Evolutionary conservation across 202 grass and related monocot species (phyloP), one percentile per base, ranked within the genome.

Genomic region (Cymbopogon flexuosus): DNA sequence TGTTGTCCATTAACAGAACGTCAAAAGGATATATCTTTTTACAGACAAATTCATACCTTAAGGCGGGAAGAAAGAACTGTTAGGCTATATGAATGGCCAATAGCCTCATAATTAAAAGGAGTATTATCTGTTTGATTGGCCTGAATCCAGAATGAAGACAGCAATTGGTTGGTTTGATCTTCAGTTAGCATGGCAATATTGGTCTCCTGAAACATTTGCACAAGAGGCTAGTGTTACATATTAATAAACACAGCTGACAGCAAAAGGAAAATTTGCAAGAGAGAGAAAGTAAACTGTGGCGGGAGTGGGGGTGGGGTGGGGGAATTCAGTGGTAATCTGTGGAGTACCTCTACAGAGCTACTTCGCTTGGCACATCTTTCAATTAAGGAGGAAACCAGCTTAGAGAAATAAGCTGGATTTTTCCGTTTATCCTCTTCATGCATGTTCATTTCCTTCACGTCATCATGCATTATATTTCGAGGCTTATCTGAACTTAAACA

Each of bases 81-180:
- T 46, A 99, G 69, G 79, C 90, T 83, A 61, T 91, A 95, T 35
- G 96, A 94, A 87, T 88, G 96, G 56, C 81, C 90, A 88, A 99
- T 95, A 6, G 90, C 90, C 89, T 95, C 92, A 84, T 88, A 93
- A 90, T 95, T 94, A 68, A 89, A 95, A 59, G 90, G 90, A 86
- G 84, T 86, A 82, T 99, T 99, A 75, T 99, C 92, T 40, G 70
- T 89, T 62, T 89, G 84, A 86, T 83, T 89, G 36, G 88, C 82
- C 80, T 99, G 96, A 80, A 99, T 82, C 96, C 96, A 99, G 69
- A 99, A 88, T 49, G 90, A 87, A 77, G 90, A 95, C 51, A 99
- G 66, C 80, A 99, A 80, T 61, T 99, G 92, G 72, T 84, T 81
- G 31, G 57, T 85, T 79, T 99, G 96, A 81, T 99, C 96, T 86